phyloP scores from a whole-genome alignment of 495 filamentous ascomycete genomes.

The Immersiella caudata region DNA sequence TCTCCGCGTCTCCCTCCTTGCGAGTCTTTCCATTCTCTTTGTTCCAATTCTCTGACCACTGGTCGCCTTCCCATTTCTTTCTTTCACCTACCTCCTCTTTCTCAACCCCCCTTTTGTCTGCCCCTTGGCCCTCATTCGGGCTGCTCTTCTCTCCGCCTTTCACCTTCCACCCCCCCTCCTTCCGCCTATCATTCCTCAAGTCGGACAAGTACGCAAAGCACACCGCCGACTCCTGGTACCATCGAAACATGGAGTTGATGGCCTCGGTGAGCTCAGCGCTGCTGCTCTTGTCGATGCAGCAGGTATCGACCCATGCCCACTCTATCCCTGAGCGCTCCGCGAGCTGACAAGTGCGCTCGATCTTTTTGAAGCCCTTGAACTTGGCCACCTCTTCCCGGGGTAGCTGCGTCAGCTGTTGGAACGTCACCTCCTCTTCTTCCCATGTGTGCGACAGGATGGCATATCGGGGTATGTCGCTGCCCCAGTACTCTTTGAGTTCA shows the following conservation, averaged over 20 bases:
- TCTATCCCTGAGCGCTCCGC: slow-evolving; percentile 29
- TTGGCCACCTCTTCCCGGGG: slow-evolving; percentile 8
- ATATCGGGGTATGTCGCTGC: slow-evolving; percentile 34
- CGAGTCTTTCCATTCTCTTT: neutral
- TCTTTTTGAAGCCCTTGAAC: slow-evolving; percentile 38
- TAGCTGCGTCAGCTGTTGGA: slow-evolving; percentile 32
- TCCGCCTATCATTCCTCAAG: slow-evolving; percentile 6
- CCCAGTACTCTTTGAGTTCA: slow-evolving; percentile 41
- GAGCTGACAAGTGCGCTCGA: slow-evolving; percentile 38
- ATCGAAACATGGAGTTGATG: slow-evolving; percentile 54
- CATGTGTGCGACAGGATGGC: slow-evolving; percentile 47
- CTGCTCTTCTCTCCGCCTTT: neutral
- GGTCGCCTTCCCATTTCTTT: neutral
- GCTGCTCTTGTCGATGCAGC: slow-evolving; percentile 51
- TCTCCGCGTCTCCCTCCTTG: neutral
- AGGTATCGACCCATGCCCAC: slow-evolving; percentile 53
- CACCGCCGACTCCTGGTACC: slow-evolving; percentile 37
- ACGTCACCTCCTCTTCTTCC: slow-evolving; percentile 38
- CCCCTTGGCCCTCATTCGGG: neutral
- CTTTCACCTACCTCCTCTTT: neutral
- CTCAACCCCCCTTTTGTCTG: neutral
- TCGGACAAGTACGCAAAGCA: slow-evolving; percentile 44
- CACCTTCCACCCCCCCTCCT: neutral
- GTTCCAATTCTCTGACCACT: neutral
- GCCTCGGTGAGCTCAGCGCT: slow-evolving; percentile 49